Percentiles rank a stretch among this genome's conserved stretches.
These are phyloP conservation scores for Diaporthe australafricana DNA, from an alignment of 2,329 filamentous ascomycete species.

Conservation along the genomic window DNA sequence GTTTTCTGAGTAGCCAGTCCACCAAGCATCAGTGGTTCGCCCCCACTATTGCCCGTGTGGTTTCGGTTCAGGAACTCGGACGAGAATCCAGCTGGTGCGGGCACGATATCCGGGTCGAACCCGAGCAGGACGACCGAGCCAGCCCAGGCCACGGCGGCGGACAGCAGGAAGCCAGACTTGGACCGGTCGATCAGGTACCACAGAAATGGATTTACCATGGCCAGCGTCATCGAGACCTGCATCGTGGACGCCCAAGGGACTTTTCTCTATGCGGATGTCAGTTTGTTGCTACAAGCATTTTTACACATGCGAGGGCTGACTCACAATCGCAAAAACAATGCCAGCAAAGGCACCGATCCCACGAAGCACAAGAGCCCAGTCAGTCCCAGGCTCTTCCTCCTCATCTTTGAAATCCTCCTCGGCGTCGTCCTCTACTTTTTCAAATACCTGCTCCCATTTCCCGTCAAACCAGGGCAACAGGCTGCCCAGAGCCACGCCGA, in stretches of 20 bases:
- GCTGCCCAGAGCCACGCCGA: constrained; percentile 81
- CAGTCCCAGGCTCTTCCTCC: constrained; percentile 59
- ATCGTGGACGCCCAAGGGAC: constrained; percentile 94
- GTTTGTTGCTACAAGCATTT: not conserved
- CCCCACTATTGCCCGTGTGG: constrained; percentile 41
- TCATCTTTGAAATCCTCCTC: constrained; percentile 47
- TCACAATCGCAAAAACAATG: constrained; percentile 79
- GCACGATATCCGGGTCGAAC: constrained; percentile 82
- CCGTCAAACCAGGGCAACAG: constrained; percentile 87
- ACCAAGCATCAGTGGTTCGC: constrained; percentile 55
- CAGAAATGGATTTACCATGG: constrained; percentile 89
- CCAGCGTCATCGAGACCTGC: constrained; percentile 90
- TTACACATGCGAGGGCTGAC: constrained; percentile 48
- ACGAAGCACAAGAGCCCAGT: constrained; percentile 77
- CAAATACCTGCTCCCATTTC: constrained; percentile 72
- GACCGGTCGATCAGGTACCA: constrained; percentile 98
- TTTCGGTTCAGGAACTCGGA: constrained; percentile 43
- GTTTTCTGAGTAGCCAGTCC: constrained; percentile 71
- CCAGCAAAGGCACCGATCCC: constrained; percentile 71
- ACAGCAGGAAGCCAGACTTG: constrained; percentile 84
- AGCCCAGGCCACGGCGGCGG: constrained; percentile 76
- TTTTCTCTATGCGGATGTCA: constrained; percentile 70
- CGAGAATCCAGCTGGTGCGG: constrained; percentile 66
- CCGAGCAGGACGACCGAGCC: constrained; percentile 81
- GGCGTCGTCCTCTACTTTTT: constrained; percentile 43